Evolutionary conservation across 164 flowering plant genomes (phyloP).

Genomic region (Tetrastigma voinierianum): DNA sequence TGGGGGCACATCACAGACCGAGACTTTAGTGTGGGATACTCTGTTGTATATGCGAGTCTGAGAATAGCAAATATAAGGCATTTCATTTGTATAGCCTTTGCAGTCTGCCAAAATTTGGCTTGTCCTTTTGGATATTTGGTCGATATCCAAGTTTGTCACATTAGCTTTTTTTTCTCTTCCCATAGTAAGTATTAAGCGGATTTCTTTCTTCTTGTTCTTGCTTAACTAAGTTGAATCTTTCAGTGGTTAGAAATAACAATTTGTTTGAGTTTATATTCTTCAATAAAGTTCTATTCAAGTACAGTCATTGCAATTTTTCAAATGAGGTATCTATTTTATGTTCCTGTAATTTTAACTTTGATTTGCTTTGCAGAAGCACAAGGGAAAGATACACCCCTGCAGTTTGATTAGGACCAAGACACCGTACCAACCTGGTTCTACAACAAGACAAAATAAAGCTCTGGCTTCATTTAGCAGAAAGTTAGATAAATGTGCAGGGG

Average conservation of each 20-base stretch:
- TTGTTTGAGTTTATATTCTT: no score
- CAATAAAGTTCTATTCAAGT: no score
- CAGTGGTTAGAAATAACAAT: no score
- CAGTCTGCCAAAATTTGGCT: conserved; percentile 3
- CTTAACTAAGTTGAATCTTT: no score
- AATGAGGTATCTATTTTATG: no score
- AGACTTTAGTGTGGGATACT: conserved; percentile 18
- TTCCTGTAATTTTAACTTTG: not conserved
- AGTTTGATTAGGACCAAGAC: conserved; percentile 56
- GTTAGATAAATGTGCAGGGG: conserved; percentile 24
- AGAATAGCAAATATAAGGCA: conserved; percentile 8
- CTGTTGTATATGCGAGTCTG: conserved; percentile 8
- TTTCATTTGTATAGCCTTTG: not conserved
- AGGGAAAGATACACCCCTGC: conserved; percentile 89
- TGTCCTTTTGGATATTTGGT: conserved; percentile 1
- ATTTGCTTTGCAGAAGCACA: conserved; percentile 48
- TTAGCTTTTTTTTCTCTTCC: not conserved
- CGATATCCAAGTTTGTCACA: not conserved
- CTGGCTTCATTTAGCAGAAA: conserved; percentile 24
- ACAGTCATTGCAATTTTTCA: no score
- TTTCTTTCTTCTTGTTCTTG: no score
- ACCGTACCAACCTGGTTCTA: conserved; percentile 59
- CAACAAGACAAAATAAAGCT: conserved; percentile 45
- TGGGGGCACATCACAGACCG: conserved; percentile 27
- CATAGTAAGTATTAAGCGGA: no score